A percentile compares a stretch with the other conserved stretches of the same genome.
Conservation (phyloP, 1,139 yeast genomes). For the Sugiyamaella novakii region DNA sequence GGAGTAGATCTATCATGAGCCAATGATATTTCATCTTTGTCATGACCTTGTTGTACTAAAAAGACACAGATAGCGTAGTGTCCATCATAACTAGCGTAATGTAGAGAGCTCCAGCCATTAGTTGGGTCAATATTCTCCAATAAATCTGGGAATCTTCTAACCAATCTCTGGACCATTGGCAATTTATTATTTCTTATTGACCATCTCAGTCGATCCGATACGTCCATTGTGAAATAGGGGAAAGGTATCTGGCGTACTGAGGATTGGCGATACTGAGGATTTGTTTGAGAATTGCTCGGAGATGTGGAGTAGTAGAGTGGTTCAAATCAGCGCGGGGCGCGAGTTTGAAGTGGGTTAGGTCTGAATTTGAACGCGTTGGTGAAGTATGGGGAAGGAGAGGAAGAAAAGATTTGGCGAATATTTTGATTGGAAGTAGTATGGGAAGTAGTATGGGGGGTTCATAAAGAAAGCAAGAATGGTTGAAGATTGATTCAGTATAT, state of each 20-base stretch:
- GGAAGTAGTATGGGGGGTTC: too few species aligned
- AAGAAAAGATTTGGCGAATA: too few species aligned
- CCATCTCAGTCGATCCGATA: constrained; percentile 59
- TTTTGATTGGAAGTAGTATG: too few species aligned
- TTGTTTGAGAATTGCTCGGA: too few species aligned
- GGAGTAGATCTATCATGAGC: constrained; percentile 74
- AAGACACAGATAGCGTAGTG: constrained; percentile 72
- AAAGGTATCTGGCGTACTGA: too few species aligned
- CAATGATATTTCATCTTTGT: constrained; percentile 49
- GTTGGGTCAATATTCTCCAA: constrained; percentile 70
- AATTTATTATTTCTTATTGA: constrained; percentile 75
- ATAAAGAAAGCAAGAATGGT: neutral
- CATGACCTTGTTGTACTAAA: constrained; percentile 55
- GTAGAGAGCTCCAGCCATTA: constrained; percentile 89
- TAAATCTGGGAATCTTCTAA: constrained; percentile 73
- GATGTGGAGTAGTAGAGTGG: neutral
- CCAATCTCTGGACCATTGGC: constrained; percentile 68
- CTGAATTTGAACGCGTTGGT: too few species aligned
- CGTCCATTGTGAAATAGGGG: constrained; percentile 26
- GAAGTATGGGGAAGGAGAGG: too few species aligned
- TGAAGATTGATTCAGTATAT: too few species aligned
- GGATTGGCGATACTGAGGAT: too few species aligned
- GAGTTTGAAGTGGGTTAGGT: too few species aligned
- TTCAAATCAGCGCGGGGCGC: too few species aligned
- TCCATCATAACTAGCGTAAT: constrained; percentile 83